Conservation (phyloP, 2,329 filamentous ascomycete genomes). For the Alternaria sp. region DNA sequence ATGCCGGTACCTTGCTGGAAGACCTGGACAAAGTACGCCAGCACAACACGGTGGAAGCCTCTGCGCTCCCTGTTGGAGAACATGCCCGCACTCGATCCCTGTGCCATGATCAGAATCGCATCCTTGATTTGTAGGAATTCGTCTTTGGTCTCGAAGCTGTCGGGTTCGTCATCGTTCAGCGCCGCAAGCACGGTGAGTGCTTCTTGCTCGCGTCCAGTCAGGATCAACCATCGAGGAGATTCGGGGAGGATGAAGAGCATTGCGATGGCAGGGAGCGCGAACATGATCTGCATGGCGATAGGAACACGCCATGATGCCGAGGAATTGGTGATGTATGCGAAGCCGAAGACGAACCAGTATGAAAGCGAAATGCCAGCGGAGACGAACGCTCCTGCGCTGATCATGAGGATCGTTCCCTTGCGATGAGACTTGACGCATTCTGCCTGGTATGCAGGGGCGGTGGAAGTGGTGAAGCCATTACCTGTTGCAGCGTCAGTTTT, state of each 20-base stretch:
- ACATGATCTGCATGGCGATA: slow-evolving; percentile 66
- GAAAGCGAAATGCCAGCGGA: slow-evolving; percentile 59
- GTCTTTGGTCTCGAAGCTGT: slow-evolving; percentile 40
- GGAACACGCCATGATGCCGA: slow-evolving; percentile 62
- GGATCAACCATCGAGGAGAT: slow-evolving; percentile 66
- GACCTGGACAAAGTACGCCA: slow-evolving; percentile 55
- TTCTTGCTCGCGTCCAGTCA: slow-evolving; percentile 63
- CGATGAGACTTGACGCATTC: slow-evolving; percentile 56
- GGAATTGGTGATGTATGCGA: slow-evolving; percentile 54
- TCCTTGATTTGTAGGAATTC: slow-evolving; percentile 55
- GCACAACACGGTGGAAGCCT: slow-evolving; percentile 53
- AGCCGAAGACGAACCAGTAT: slow-evolving; percentile 64
- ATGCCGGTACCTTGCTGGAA: slow-evolving; percentile 55
- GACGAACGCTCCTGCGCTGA: slow-evolving; percentile 61
- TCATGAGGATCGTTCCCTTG: slow-evolving; percentile 59
- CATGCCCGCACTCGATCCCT: slow-evolving; percentile 36
- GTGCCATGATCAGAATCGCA: slow-evolving; percentile 43
- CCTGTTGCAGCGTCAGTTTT: slow-evolving; percentile 39
- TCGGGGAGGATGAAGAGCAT: slow-evolving; percentile 63
- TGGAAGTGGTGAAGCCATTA: slow-evolving; percentile 63
- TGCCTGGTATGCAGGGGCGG: slow-evolving; percentile 63
- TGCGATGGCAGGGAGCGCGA: slow-evolving; percentile 63
- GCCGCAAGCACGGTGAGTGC: slow-evolving; percentile 45
- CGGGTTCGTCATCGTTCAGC: slow-evolving; percentile 39
- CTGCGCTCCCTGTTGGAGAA: slow-evolving; percentile 50